phyloP scores from a whole-genome alignment of 2,329 filamentous ascomycete species.

The Fusarium burgessii region DNA sequence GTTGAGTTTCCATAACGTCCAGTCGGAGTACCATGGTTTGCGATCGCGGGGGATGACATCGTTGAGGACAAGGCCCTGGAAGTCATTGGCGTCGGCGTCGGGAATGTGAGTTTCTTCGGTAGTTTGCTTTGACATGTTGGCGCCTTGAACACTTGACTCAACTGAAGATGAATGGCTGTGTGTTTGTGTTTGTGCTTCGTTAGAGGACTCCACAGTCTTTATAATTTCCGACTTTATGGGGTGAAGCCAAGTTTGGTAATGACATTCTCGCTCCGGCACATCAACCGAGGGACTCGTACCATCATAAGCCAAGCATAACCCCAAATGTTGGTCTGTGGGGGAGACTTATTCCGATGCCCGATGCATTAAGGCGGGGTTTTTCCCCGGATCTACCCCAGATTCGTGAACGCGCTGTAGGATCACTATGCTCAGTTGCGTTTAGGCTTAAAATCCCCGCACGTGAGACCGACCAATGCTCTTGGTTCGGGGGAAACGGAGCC shows the following conservation, averaged over 20 bases:
- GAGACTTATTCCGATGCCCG: slow-evolving; percentile 30
- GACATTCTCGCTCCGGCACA: slow-evolving; percentile 6
- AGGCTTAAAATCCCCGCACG: neutral
- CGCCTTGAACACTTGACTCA: neutral
- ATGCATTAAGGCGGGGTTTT: neutral
- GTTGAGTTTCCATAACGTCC: slow-evolving; percentile 49
- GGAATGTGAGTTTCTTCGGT: slow-evolving; percentile 24
- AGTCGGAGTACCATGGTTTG: slow-evolving; percentile 41
- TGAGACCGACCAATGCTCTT: neutral
- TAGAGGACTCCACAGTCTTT: slow-evolving; percentile 20
- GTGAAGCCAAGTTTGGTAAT: neutral
- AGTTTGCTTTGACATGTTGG: slow-evolving; percentile 19
- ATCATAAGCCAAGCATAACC: neutral
- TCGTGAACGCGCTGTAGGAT: neutral
- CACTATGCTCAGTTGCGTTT: neutral
- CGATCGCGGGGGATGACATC: slow-evolving; percentile 41
- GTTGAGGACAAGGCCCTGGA: slow-evolving; percentile 42
- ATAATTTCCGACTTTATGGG: slow-evolving; percentile 25
- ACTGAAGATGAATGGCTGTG: neutral
- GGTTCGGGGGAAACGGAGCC: slow-evolving; percentile 26
- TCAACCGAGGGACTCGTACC: slow-evolving; percentile 23
- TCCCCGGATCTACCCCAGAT: slow-evolving; percentile 41
- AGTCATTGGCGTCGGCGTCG: slow-evolving; percentile 32
- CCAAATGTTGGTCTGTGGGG: neutral
- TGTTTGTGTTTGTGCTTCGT: neutral